A percentile compares a stretch with the other conserved stretches of the same genome.
Evolutionary conservation across 345 rosid genomes (phyloP).

Genomic region (Cardamine resedifolia): DNA sequence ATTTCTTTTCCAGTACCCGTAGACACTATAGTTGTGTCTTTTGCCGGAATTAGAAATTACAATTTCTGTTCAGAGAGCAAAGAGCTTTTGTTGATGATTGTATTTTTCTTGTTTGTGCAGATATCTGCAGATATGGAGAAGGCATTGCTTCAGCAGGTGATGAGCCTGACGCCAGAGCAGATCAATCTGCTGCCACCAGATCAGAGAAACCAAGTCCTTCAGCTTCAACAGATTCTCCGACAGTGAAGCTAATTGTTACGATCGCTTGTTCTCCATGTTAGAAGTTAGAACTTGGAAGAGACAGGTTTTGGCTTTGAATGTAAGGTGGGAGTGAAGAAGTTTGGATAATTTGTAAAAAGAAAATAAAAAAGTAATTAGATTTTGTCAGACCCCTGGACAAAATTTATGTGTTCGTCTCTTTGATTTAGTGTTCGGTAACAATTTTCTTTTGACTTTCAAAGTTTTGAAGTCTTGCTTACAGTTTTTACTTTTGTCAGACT

Average conservation of each 20-base stretch:
- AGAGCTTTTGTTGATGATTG: not conserved
- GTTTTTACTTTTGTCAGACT: not conserved
- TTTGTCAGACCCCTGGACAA: not conserved
- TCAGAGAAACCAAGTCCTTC: slow-evolving; percentile 91
- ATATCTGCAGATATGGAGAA: slow-evolving; percentile 94
- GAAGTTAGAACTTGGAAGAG: slow-evolving; percentile 16
- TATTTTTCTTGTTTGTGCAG: slow-evolving; percentile 41
- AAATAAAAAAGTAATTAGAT: not conserved
- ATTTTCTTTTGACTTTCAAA: not conserved
- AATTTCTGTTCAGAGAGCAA: not conserved
- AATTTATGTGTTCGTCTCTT: not conserved
- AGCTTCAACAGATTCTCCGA: slow-evolving; percentile 91
- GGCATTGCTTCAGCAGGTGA: slow-evolving; percentile 95
- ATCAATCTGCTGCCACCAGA: slow-evolving; percentile 84
- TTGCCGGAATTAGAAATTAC: not conserved
- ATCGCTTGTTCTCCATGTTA: slow-evolving; percentile 23
- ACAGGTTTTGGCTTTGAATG: slow-evolving; percentile 26
- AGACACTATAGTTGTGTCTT: slow-evolving; percentile 3
- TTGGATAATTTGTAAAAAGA: slow-evolving; percentile 20
- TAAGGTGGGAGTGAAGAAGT: slow-evolving; percentile 26
- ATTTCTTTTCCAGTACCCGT: not conserved
- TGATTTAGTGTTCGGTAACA: slow-evolving; percentile 4
- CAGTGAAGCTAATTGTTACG: slow-evolving; percentile 44
- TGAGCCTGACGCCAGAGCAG: slow-evolving; percentile 96
- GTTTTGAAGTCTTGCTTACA: not conserved